phyloP scores from a whole-genome alignment of 768 basidiomycete species.

The Brasilioporus rufonigricans region DNA sequence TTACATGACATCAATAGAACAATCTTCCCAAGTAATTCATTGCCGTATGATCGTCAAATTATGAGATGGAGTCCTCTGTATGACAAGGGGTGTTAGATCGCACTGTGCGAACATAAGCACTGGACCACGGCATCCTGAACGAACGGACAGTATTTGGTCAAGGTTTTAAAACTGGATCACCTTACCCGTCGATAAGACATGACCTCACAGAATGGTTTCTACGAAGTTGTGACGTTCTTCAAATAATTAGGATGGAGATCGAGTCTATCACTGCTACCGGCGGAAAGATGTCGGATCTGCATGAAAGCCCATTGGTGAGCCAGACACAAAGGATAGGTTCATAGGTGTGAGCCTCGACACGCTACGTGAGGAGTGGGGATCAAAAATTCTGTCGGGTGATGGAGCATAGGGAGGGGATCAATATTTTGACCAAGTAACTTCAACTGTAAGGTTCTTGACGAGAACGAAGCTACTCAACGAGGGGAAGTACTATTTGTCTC shows the following conservation, averaged over 20 bases:
- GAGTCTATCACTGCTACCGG: background rate
- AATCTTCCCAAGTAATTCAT: background rate
- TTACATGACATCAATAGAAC: background rate
- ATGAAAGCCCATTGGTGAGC: too few relatives aligned
- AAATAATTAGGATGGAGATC: background rate
- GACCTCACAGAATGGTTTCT: background rate
- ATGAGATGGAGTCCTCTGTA: background rate
- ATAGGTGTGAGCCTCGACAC: too few relatives aligned
- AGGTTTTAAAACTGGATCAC: background rate
- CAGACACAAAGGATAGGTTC: too few relatives aligned
- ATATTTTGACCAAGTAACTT: too few relatives aligned
- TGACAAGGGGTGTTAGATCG: background rate
- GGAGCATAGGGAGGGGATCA: too few relatives aligned
- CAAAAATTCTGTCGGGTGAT: too few relatives aligned
- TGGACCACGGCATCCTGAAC: background rate
- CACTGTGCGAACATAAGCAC: background rate
- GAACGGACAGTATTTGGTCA: background rate
- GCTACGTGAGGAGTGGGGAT: too few relatives aligned
- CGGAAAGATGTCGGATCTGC: background rate
- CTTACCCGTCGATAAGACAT: background rate
- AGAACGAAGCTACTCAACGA: too few relatives aligned
- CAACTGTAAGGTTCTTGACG: too few relatives aligned
- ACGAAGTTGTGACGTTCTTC: background rate
- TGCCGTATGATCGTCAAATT: background rate
- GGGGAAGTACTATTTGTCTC: too few relatives aligned